These are phyloP conservation scores for Nicotiana noctiflora DNA, from an alignment of 257 asterid genomes.

Conservation along the genomic window DNA sequence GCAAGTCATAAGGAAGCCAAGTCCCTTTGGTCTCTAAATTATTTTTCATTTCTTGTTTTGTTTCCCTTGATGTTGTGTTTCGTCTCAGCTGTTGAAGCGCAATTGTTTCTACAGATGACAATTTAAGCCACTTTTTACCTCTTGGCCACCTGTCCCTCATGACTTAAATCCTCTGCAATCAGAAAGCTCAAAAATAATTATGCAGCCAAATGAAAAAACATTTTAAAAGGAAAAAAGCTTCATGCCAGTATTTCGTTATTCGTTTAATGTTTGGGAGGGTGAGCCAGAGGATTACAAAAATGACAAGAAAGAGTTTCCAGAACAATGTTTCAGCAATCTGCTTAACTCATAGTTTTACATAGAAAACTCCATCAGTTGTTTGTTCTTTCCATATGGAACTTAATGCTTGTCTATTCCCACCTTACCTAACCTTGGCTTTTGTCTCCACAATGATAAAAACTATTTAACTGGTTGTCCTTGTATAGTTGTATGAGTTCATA, in stretches of 20 bases:
- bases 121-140: conserved; percentile 3
- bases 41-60: background rate
- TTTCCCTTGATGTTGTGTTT: background rate
- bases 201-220: background rate
- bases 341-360: background rate
- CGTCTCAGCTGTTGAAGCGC: background rate
- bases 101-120: background rate
- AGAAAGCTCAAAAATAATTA: background rate
- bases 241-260: background rate
- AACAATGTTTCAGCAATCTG: background rate
- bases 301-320: background rate
- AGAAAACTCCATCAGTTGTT: background rate
- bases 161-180: background rate
- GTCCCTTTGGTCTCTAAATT: background rate
- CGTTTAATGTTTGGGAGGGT: background rate
- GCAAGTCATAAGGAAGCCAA: conserved; percentile 28
- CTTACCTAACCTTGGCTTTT: background rate
- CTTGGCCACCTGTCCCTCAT: conserved; percentile 1
- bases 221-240: background rate
- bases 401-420: background rate
- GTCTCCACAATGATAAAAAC: background rate
- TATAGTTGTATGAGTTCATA: background rate
- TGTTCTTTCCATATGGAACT: background rate
- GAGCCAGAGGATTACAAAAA: background rate
- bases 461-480: background rate